phyloP scores from a whole-genome alignment of 306 rosid genomes.

The Chamaecrista fasciculata region DNA sequence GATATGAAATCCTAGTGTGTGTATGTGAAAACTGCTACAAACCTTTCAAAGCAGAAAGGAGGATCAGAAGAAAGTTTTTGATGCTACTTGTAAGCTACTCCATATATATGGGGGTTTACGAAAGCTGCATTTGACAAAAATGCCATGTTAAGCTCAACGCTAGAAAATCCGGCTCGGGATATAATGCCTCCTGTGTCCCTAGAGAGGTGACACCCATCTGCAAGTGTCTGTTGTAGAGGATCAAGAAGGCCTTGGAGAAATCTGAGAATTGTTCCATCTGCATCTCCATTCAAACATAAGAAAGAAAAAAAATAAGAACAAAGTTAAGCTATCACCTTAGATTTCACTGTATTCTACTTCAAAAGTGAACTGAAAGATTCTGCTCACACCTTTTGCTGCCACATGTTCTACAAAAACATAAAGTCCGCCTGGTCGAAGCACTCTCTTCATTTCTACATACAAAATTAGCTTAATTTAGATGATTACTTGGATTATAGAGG shows the following conservation, averaged over 20 bases:
- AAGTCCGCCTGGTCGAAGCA: constrained; percentile 72
- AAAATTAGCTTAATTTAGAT: neutral
- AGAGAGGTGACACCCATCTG: constrained; percentile 81
- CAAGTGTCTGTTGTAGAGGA: constrained; percentile 66
- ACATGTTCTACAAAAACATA: constrained; percentile 75
- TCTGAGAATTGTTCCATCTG: constrained; percentile 68
- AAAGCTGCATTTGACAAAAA: constrained; percentile 48
- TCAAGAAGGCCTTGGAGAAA: constrained; percentile 61
- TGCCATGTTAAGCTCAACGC: constrained; percentile 48
- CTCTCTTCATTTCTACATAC: constrained; percentile 73
- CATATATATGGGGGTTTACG: constrained; percentile 66
- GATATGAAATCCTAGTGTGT: neutral
- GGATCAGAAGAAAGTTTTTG: constrained; percentile 17
- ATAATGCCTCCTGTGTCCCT: constrained; percentile 59
- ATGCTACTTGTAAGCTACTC: constrained; percentile 58
- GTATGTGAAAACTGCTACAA: constrained; percentile 18
- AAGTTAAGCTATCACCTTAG: neutral
- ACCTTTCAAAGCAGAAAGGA: constrained; percentile 2
- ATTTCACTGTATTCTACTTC: neutral
- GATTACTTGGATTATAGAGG: neutral
- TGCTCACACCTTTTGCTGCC: constrained; percentile 67
- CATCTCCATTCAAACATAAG: constrained; percentile 25
- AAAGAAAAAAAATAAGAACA: neutral
- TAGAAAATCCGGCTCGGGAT: constrained; percentile 64
- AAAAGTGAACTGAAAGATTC: constrained; percentile 20